Evolutionary conservation across 1,284 basidiomycete species (phyloP), one percentile per base, ranked within the genome.

Genomic region (Cutaneotrichosporon cutaneum): DNA sequence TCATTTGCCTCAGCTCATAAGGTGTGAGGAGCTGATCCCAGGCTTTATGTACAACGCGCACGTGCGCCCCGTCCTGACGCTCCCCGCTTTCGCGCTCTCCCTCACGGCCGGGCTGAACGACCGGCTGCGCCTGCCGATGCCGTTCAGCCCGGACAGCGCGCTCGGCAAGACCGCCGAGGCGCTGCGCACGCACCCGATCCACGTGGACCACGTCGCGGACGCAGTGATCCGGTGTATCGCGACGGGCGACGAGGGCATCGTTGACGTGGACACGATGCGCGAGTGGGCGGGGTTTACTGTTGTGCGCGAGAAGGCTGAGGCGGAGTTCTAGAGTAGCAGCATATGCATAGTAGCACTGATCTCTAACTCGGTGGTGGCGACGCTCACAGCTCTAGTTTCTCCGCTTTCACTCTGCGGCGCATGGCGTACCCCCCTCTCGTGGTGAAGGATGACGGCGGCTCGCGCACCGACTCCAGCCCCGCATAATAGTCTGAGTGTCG

Each of bases 31-130:
- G 56, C 57, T 59, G 36, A 59, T 52, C 13, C 53, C 73, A 90
- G 94, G 94, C 65, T 82, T 99, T 58, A 92, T 99, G 75, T 98
- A 98, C 80, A 94, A 98, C 74, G 90, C 95, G 6, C 93, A 97
- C 78, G 84, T 88, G 64, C 87, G 94, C 36, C 95, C 96, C 8
- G 76, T 93, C 52, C 89, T 90, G 3, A 90, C 93, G 16, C 88
- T 93, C 33, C 84, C 91, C 44, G 94, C 95, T 0, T 89, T 90
- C 2, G 76, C 94, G 54, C 83, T 97, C 54, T 91, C 94, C 73
- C 80, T 94, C 11, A 88, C 92, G 36, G 85, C 90, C 72, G 56
- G 72, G 6, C 66, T 93, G 85, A 87, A 33, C 87, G 88, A 32
- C 83, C 87, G 27, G 78, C 81, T 71, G 8, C 59, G 68, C 87